Evolutionary conservation across 208 protist species (phyloP).

Genomic region (Trypanosoma congolense): DNA sequence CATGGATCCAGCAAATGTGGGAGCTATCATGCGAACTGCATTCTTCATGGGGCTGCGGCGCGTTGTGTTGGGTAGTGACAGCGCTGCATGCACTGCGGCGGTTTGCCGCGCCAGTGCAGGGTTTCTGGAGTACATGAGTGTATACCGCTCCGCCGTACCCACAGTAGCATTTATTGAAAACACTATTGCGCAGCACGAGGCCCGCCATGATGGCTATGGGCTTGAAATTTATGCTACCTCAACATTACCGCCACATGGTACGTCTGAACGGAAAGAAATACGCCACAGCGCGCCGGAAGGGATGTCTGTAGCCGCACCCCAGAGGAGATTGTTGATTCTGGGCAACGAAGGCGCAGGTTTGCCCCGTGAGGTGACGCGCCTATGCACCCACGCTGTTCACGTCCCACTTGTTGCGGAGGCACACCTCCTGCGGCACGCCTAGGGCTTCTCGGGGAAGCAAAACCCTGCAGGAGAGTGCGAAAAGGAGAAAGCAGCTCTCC

Average conservation of each 20-base stretch:
- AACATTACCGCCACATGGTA: constrained; percentile 4
- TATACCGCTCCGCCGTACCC: constrained; percentile 33
- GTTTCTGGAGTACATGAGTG: constrained; percentile 62
- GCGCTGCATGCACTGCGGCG: constrained; percentile 58
- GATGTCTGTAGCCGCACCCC: neutral
- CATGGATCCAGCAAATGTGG: constrained; percentile 75
- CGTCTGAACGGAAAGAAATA: neutral
- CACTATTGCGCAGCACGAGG: constrained; percentile 13
- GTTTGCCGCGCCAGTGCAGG: constrained; percentile 67
- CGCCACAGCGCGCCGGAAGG: neutral
- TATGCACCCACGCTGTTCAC: constrained; percentile 58
- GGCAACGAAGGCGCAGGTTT: constrained; percentile 77
- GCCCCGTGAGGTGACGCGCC: constrained; percentile 27
- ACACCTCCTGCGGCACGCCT: too few species aligned
- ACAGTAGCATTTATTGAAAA: constrained; percentile 36
- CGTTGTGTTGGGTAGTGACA: constrained; percentile 59
- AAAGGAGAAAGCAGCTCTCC: neutral
- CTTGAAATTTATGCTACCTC: constrained; percentile 17
- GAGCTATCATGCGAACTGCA: constrained; percentile 59
- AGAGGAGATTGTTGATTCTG: constrained; percentile 46
- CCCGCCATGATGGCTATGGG: constrained; percentile 2
- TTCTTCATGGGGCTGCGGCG: constrained; percentile 68
- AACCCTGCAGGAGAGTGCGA: too few species aligned
- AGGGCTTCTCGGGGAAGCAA: too few species aligned
- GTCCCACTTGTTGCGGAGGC: constrained; percentile 18